Conservation (phyloP, 2,329 filamentous ascomycete genomes). For the Colletotrichum sp. region DNA sequence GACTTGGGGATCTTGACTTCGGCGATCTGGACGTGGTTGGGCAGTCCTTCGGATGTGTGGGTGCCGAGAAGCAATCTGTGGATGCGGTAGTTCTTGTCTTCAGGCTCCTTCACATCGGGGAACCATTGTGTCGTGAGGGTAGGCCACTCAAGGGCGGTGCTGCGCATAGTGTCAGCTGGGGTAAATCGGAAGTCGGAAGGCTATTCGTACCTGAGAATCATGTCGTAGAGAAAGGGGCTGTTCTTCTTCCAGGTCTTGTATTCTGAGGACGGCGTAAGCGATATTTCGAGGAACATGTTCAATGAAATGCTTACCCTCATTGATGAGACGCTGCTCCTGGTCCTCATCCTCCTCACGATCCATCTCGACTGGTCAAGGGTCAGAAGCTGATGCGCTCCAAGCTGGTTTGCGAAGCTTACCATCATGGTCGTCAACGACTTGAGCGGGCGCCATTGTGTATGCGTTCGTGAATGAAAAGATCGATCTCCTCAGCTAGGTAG, state of each 20-base stretch:
- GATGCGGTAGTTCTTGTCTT: constrained; percentile 84
- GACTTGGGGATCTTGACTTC: constrained; percentile 91
- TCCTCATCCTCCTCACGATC: constrained; percentile 74
- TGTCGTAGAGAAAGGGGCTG: constrained; percentile 95
- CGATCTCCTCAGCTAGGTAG: not conserved
- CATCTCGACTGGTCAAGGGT: constrained; percentile 45
- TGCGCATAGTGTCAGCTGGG: constrained; percentile 30
- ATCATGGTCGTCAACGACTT: constrained; percentile 55
- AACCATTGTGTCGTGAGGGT: constrained; percentile 98
- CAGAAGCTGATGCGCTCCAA: constrained; percentile 8
- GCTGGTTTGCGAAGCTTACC: constrained; percentile 34
- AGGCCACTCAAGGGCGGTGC: constrained; percentile 95
- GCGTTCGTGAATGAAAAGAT: not conserved
- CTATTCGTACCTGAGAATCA: constrained; percentile 78
- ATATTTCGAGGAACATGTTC: not conserved
- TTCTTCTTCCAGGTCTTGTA: constrained; percentile 99
- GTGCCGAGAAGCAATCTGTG: constrained; percentile 94
- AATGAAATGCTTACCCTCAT: constrained; percentile 69
- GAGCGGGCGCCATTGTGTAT: constrained; percentile 49
- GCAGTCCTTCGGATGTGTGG: constrained; percentile 84
- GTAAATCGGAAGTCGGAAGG: not conserved
- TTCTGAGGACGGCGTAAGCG: constrained; percentile 57
- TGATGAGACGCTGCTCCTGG: constrained; percentile 85
- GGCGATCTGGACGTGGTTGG: constrained; percentile 94
- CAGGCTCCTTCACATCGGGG: constrained; percentile 87